phyloP scores from a whole-genome alignment of 2,329 filamentous ascomycete species.

The Aspergillus sp. region DNA sequence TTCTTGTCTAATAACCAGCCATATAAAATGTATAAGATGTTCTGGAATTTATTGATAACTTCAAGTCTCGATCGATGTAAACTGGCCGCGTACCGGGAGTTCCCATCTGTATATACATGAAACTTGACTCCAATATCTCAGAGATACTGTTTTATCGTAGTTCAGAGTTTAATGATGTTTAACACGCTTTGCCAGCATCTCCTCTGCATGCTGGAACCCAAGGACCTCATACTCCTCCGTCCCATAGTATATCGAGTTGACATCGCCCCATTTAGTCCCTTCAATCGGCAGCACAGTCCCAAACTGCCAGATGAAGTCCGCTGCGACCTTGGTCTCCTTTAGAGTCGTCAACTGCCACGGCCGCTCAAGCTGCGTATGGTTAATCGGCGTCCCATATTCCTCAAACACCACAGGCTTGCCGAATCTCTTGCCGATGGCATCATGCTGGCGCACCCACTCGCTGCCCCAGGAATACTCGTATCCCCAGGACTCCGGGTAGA shows the following conservation, averaged over 20 bases:
- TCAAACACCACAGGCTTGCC: constrained; percentile 42
- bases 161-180: too few species aligned
- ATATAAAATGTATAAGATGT: too few species aligned
- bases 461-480: constrained; percentile 40
- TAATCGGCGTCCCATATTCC: constrained; percentile 33
- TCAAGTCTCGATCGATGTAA: too few species aligned
- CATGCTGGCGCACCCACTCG: constrained; percentile 50
- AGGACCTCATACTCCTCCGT: constrained; percentile 9
- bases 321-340: constrained; percentile 31
- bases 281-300: constrained; percentile 10
- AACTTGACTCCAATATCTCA: too few species aligned
- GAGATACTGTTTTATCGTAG: too few species aligned
- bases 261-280: background rate
- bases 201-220: constrained; percentile 2
- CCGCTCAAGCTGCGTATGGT: constrained; percentile 24
- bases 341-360: constrained; percentile 36
- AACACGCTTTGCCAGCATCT: background rate
- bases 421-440: constrained; percentile 29
- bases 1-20: too few species aligned
- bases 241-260: constrained; percentile 7
- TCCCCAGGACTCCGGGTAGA: constrained; percentile 44
- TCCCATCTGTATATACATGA: too few species aligned
- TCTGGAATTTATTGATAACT: too few species aligned
- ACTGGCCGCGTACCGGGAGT: too few species aligned
- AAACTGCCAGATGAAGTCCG: constrained; percentile 40